Conservation (phyloP, 805 yeast genomes). For the Saturnispora saitoi region DNA sequence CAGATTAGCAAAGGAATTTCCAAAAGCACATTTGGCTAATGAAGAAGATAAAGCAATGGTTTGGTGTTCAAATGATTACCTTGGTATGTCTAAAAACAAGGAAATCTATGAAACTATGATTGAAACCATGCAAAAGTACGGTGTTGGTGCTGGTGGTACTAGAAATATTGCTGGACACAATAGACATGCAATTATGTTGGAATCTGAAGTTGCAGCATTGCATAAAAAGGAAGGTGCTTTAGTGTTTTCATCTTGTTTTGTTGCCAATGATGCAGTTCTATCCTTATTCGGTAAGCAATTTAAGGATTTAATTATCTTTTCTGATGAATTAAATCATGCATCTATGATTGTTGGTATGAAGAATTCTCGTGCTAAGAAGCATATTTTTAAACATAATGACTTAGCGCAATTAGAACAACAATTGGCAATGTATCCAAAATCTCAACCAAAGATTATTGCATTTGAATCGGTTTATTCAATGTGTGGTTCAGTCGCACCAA, state of each 20-base stretch:
- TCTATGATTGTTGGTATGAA: slow-evolving; percentile 95
- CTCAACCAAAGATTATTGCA: slow-evolving; percentile 91
- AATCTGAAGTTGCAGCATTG: slow-evolving; percentile 76
- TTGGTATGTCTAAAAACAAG: slow-evolving; percentile 86
- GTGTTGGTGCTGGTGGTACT: slow-evolving; percentile 99
- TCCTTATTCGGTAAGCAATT: slow-evolving; percentile 86
- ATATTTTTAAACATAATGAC: slow-evolving; percentile 87
- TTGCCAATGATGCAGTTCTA: slow-evolving; percentile 92
- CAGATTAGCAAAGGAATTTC: slow-evolving; percentile 89
- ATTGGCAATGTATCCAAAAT: slow-evolving; percentile 71
- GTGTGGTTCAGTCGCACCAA: slow-evolving; percentile 97
- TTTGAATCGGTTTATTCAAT: slow-evolving; percentile 96
- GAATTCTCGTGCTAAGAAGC: slow-evolving; percentile 82
- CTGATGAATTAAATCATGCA: slow-evolving; percentile 93
- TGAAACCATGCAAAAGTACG: slow-evolving; percentile 73
- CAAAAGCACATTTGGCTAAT: slow-evolving; percentile 74
- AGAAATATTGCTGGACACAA: slow-evolving; percentile 98
- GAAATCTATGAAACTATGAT: slow-evolving; percentile 71
- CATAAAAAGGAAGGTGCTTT: slow-evolving; percentile 94
- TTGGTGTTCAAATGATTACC: slow-evolving; percentile 98
- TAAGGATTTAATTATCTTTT: slow-evolving; percentile 82
- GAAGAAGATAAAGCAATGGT: slow-evolving; percentile 86
- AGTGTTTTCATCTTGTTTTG: slow-evolving; percentile 92
- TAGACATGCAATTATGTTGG: slow-evolving; percentile 77
- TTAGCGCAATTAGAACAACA: slow-evolving; percentile 71